phyloP scores from a whole-genome alignment of 1,284 basidiomycete species.

The Sanghuangporus baumii region DNA sequence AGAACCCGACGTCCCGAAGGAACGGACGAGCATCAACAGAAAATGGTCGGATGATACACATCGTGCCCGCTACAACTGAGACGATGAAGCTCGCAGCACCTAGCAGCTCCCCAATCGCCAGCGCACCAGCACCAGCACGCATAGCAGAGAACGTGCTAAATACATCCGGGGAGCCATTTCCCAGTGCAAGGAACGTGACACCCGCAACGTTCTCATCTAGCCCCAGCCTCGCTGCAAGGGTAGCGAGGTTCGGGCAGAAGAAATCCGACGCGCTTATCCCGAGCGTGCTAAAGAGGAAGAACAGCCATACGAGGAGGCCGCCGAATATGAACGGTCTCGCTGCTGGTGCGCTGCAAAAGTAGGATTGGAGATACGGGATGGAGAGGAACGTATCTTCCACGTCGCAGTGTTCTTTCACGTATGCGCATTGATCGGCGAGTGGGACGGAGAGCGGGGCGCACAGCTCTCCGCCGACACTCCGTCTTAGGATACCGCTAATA shows the following conservation, averaged over 20 bases:
- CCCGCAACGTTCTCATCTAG: slow-evolving; percentile 88
- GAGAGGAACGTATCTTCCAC: slow-evolving; percentile 57
- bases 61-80: slow-evolving; percentile 91
- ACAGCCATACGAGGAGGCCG: slow-evolving; percentile 67
- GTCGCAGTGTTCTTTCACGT: slow-evolving; percentile 52
- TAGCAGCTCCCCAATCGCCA: slow-evolving; percentile 92
- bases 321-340: slow-evolving; percentile 55
- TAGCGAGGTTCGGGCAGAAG: slow-evolving; percentile 90
- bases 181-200: slow-evolving; percentile 90
- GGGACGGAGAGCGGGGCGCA: slow-evolving; percentile 57
- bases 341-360: slow-evolving; percentile 57
- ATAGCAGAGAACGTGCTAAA: slow-evolving; percentile 96
- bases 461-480: slow-evolving; percentile 28
- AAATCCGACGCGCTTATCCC: slow-evolving; percentile 93
- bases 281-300: slow-evolving; percentile 83
- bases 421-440: slow-evolving; percentile 53
- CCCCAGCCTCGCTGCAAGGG: slow-evolving; percentile 76
- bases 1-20: slow-evolving; percentile 91
- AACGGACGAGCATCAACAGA: slow-evolving; percentile 78
- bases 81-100: slow-evolving; percentile 96
- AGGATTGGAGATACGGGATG: slow-evolving; percentile 60
- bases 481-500: slow-evolving; percentile 7
- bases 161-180: slow-evolving; percentile 89
- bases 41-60: slow-evolving; percentile 95
- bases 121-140: slow-evolving; percentile 76